These are phyloP conservation scores for Mallotus repandus DNA, from an alignment of 441 rosid species.

Conservation along the genomic window DNA sequence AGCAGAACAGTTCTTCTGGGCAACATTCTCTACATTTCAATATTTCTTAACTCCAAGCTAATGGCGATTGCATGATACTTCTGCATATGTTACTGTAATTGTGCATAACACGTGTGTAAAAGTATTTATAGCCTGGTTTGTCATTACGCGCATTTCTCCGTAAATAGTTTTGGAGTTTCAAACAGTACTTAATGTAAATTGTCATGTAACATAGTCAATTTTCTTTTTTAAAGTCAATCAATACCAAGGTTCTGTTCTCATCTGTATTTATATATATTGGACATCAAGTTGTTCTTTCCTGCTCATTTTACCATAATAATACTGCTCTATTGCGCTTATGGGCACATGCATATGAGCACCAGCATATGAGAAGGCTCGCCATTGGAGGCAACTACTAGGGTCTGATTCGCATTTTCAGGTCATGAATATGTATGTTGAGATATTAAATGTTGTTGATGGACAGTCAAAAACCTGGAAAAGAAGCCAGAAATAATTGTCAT, in stretches of 20 bases:
- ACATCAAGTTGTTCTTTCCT: neutral
- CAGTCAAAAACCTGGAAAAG: neutral
- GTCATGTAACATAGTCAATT: neutral
- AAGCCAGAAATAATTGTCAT: neutral
- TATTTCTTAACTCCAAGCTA: slow-evolving; percentile 10
- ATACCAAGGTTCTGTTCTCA: neutral
- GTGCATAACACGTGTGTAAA: slow-evolving; percentile 18
- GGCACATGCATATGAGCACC: too few species aligned
- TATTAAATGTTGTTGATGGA: neutral
- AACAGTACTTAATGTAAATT: slow-evolving; percentile 17
- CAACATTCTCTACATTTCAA: slow-evolving; percentile 14
- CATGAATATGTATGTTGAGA: neutral
- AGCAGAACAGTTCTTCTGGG: slow-evolving; percentile 22
- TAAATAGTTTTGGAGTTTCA: slow-evolving; percentile 10
- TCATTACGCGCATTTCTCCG: neutral
- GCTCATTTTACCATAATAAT: too few species aligned
- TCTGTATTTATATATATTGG: too few species aligned
- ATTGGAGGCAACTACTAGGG: too few species aligned
- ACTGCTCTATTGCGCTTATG: too few species aligned
- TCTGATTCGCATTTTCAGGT: neutral
- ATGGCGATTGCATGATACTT: neutral
- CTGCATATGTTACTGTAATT: slow-evolving; percentile 13
- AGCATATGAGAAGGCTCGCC: too few species aligned
- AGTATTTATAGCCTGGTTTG: slow-evolving; percentile 2
- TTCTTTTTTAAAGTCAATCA: neutral